Evolutionary conservation across 352 stramenopile genomes (phyloP).

Genomic region (Phytophthora crassamura): DNA sequence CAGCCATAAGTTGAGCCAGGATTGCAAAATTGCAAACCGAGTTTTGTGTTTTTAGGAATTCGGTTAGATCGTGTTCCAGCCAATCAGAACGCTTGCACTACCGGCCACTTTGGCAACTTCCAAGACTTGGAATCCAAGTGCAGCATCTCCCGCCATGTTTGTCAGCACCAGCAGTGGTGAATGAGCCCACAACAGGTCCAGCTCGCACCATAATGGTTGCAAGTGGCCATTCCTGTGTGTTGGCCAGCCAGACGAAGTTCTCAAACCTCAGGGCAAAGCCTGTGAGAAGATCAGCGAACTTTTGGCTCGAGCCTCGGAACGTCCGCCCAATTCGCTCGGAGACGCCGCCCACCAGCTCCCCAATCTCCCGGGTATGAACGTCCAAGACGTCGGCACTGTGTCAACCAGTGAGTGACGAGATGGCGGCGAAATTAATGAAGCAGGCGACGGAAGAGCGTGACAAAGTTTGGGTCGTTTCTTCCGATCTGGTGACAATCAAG

Average conservation of each 20-base stretch:
- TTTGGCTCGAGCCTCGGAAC: slow-evolving; percentile 1
- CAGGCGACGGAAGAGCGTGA: not conserved
- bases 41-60: too few relatives aligned
- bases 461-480: slow-evolving; percentile 8
- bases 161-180: not conserved
- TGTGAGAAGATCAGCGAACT: slow-evolving; percentile 14
- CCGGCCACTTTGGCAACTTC: too few relatives aligned
- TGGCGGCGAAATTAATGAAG: slow-evolving; percentile 4
- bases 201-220: not conserved
- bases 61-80: too few relatives aligned
- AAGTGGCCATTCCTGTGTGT: slow-evolving; percentile 12
- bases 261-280: slow-evolving; percentile 4
- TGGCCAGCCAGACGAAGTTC: slow-evolving; percentile 5
- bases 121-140: too few relatives aligned
- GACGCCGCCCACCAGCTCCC: slow-evolving; percentile 8
- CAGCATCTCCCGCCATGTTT: too few relatives aligned
- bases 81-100: too few relatives aligned
- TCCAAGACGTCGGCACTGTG: slow-evolving; percentile 13
- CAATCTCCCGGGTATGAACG: slow-evolving; percentile 10
- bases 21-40: too few relatives aligned
- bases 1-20: too few relatives aligned
- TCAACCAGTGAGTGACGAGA: slow-evolving; percentile 14
- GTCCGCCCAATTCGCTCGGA: slow-evolving; percentile 7
- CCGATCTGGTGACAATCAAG: slow-evolving; percentile 8
- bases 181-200: not conserved